phyloP scores from a whole-genome alignment of 257 asterid genomes.

The Perilla frutescens region DNA sequence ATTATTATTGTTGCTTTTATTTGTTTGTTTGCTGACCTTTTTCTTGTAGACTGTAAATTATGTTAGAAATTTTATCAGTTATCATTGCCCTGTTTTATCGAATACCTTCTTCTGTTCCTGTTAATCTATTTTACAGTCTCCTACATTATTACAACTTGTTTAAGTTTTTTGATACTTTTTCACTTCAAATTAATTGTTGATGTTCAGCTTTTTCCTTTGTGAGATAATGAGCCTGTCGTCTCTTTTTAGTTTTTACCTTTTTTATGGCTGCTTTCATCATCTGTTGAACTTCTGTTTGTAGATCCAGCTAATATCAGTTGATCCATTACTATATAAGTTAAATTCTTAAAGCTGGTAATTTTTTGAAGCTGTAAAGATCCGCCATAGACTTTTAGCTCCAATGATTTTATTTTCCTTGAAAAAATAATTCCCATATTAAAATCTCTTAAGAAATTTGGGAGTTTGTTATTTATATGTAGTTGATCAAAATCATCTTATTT shows the following conservation, averaged over 20 bases:
- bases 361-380: slow-evolving; percentile 1
- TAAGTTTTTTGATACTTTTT: not conserved
- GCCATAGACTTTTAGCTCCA: not conserved
- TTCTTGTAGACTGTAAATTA: not conserved
- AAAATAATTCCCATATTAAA: not conserved
- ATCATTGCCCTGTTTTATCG: not conserved
- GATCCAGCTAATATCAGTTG: slow-evolving; percentile 19
- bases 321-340: not conserved
- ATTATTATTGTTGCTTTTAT: not conserved
- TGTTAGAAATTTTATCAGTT: not conserved
- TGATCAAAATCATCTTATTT: not conserved
- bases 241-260: not conserved
- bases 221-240: not conserved
- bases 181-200: not conserved
- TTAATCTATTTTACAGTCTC: too few relatives aligned
- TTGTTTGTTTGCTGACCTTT: not conserved
- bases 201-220: not conserved
- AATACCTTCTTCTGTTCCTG: not conserved
- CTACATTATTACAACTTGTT: too few relatives aligned
- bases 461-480: not conserved
- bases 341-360: not conserved
- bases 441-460: not conserved
- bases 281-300: not conserved
- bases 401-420: not conserved
- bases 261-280: not conserved